Evolutionary conservation across 192 early-diverging fungal species (phyloP), one percentile per base, ranked within the genome.

Genomic region (Chytriomyces sp.): DNA sequence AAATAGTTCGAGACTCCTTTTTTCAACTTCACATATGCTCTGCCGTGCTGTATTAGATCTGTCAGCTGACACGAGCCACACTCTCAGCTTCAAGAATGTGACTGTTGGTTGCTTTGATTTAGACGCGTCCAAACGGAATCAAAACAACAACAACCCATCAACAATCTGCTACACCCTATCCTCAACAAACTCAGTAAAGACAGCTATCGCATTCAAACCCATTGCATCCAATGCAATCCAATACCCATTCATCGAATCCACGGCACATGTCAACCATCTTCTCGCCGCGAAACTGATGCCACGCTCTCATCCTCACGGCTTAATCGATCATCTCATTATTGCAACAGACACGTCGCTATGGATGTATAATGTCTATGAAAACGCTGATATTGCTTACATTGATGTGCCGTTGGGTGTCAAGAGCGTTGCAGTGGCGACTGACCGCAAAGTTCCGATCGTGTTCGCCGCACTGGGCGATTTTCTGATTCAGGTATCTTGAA

Each of bases 361-460:
- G 69, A 11, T 70, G 69, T 70, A 59, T 35, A 73, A 73, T 63
- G 72, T 73, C 11, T 45, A 28, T 13, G 72, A 73, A n/a, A 73
- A 73, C 45, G 9, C 44, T 23, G 72, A 73, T 45, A 28, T 45
- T 18, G 13, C 47, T 63, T 44, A 63, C 43, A 47, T 63, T 23
- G 26, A 61, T 20, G 23, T 73, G 7, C 60, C 57, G 5, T 57
- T 18, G 7, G 67, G 45, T 20, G 57, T 59, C 23, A 50, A 7
- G 26, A 57, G 16, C 26, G 69, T 71, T 28, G n/a, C 49, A 35
- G 44, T 59, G 6, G 20, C 7, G n/a, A 10, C 9, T 26, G n/a
- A 35, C 8, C 20, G 23, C 18, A 9, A 23, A 20, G 50, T 44
- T 23, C 72, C 72, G 2, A 24, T 63, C n/a, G 57, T 59, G 35